Percentiles rank a stretch among this genome's conserved stretches.
These are phyloP conservation scores for Carex cristatella DNA, from an alignment of 176 grass and related monocot genomes.

Conservation along the genomic window DNA sequence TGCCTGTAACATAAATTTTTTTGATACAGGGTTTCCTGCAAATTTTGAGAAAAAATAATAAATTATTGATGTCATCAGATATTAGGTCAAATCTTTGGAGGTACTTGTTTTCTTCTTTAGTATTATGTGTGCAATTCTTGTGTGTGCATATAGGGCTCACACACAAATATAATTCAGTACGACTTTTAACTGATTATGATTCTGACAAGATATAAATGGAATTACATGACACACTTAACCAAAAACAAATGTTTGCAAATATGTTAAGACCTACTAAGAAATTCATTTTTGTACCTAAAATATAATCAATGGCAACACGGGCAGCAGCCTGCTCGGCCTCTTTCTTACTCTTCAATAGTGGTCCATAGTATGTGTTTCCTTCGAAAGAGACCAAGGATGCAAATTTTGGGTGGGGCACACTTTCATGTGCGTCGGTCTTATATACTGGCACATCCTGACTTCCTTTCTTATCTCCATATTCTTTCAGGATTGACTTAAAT, in stretches of 20 bases:
- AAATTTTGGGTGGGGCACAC: slow-evolving; percentile 16
- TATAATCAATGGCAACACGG: slow-evolving; percentile 35
- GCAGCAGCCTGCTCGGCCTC: slow-evolving; percentile 59
- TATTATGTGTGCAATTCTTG: no score
- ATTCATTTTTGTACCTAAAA: slow-evolving; percentile 46
- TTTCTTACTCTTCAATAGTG: slow-evolving; percentile 45
- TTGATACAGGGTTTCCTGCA: not conserved
- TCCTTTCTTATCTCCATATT: slow-evolving; percentile 46
- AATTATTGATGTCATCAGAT: not conserved
- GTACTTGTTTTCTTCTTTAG: no score
- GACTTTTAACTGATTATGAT: no score
- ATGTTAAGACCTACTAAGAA: not conserved
- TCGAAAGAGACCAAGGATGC: slow-evolving; percentile 40
- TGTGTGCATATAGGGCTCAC: no score
- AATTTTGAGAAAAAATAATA: not conserved
- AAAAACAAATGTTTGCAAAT: not conserved
- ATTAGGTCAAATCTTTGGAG: not conserved
- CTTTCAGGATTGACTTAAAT: slow-evolving; percentile 68
- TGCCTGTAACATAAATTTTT: not conserved
- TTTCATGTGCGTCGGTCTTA: not conserved
- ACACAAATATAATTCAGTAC: no score
- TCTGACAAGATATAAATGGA: no score
- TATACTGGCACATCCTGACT: slow-evolving; percentile 26
- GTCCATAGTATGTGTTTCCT: slow-evolving; percentile 44
- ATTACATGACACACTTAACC: not conserved